Evolutionary conservation across 768 basidiomycete genomes (phyloP).

Genomic region (Sarcodon sp.): DNA sequence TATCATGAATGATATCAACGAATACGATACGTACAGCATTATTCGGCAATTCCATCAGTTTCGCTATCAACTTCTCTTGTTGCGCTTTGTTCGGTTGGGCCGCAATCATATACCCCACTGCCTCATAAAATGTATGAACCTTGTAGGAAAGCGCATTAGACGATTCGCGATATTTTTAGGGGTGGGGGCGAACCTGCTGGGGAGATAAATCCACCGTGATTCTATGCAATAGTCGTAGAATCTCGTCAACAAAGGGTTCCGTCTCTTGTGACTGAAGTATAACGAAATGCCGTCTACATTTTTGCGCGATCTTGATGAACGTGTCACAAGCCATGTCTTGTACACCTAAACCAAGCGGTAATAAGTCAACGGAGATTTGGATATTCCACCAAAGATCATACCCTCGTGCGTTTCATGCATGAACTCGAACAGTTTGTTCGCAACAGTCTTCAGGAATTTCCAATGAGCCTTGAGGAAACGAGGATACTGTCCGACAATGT

Average conservation of each 20-base stretch:
- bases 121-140: slow-evolving; percentile 87
- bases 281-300: slow-evolving; percentile 91
- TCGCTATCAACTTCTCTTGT: slow-evolving; percentile 84
- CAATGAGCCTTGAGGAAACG: slow-evolving; percentile 97
- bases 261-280: slow-evolving; percentile 92
- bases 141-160: slow-evolving; percentile 3
- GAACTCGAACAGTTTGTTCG: slow-evolving; percentile 96
- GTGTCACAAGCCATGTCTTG: slow-evolving; percentile 99
- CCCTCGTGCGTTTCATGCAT: slow-evolving; percentile 99
- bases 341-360: slow-evolving; percentile 26
- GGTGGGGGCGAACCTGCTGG: slow-evolving; percentile 47
- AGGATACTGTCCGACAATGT: slow-evolving; percentile 96
- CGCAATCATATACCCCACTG: slow-evolving; percentile 95
- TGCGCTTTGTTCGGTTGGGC: slow-evolving; percentile 92
- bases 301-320: slow-evolving; percentile 97
- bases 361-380: slow-evolving; percentile 1
- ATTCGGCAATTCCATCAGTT: slow-evolving; percentile 91
- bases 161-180: not conserved
- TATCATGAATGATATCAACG: not conserved
- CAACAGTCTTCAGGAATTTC: slow-evolving; percentile 98
- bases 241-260: slow-evolving; percentile 94
- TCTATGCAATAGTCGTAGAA: slow-evolving; percentile 73
- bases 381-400: not conserved
- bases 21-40: slow-evolving; percentile 38
- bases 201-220: slow-evolving; percentile 88